A percentile compares a stretch with the other conserved stretches of the same genome.
Conservation (phyloP, 164 flowering plant genomes). For the Chimonanthus salicifolius region DNA sequence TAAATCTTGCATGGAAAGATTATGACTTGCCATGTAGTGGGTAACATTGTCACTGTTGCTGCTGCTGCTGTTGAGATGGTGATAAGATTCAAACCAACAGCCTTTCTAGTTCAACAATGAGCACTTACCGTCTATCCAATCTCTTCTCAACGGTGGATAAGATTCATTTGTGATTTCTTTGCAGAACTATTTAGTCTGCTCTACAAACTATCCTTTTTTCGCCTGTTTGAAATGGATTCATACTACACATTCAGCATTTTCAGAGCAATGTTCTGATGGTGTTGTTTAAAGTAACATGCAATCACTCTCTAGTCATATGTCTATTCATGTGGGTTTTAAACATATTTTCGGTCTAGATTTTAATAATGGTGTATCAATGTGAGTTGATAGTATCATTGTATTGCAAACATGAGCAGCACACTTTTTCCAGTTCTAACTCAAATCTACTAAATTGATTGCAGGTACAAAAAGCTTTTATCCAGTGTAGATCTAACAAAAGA, state of each 20-base stretch:
- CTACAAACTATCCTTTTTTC: no score
- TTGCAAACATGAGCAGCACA: not conserved
- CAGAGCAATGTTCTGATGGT: not conserved
- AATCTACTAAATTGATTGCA: constrained; percentile 25
- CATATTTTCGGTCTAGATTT: not conserved
- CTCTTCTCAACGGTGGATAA: no score
- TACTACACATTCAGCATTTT: not conserved
- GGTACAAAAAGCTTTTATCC: constrained; percentile 94
- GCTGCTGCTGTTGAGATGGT: no score
- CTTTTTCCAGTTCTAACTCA: not conserved
- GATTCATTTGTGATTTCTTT: not conserved
- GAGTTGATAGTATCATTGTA: not conserved
- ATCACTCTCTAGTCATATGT: not conserved
- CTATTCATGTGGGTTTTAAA: not conserved
- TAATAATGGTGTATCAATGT: not conserved
- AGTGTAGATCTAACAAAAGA: constrained; percentile 96
- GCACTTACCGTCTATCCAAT: no score
- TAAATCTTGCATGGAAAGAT: no score
- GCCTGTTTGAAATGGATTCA: not conserved
- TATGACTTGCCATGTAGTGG: no score
- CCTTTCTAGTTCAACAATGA: no score
- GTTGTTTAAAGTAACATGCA: no score
- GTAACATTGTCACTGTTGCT: no score
- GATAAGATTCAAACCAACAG: no score
- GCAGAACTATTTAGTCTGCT: not conserved